A percentile compares a stretch with the other conserved stretches of the same genome.
These are phyloP conservation scores for Dothideomycetidae sp. DNA, from an alignment of 2,329 filamentous ascomycete genomes.

Conservation along the genomic window DNA sequence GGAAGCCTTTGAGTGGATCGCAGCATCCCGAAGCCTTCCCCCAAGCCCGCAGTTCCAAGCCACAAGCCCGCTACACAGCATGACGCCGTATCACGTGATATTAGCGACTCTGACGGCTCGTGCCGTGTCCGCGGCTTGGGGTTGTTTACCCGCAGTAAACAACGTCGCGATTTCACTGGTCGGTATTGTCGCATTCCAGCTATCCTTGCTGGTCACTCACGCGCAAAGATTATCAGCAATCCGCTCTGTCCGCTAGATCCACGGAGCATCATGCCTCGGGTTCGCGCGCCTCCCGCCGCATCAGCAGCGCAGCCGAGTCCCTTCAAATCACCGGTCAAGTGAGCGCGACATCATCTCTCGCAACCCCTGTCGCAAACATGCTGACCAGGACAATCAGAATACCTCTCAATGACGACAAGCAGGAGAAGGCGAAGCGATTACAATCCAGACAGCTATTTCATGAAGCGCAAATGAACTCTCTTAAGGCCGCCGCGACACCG, in stretches of 20 bases:
- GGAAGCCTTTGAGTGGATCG: no score
- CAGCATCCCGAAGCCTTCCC: no score
- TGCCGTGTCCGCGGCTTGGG: neutral
- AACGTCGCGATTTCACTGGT: neutral
- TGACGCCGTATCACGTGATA: neutral
- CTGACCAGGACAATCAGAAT: conserved; percentile 43
- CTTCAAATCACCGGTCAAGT: conserved; percentile 39
- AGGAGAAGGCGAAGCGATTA: conserved; percentile 77
- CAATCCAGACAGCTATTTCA: conserved; percentile 79
- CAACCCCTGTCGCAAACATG: neutral
- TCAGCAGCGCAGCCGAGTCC: conserved; percentile 34
- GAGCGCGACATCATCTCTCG: conserved; percentile 9
- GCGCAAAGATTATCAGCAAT: neutral
- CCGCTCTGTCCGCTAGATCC: neutral
- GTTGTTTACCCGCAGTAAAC: neutral
- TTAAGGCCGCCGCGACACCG: conserved; percentile 68
- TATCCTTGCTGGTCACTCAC: neutral
- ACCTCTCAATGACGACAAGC: conserved; percentile 86
- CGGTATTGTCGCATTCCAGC: neutral
- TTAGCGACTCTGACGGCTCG: neutral
- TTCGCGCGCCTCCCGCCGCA: conserved; percentile 25
- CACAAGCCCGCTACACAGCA: no score
- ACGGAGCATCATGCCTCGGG: conserved; percentile 21
- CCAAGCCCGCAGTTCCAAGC: no score
- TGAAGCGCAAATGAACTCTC: conserved; percentile 81